Percentiles rank a stretch among this genome's conserved stretches.
Evolutionary conservation across 306 rosid species (phyloP).

Genomic region (Echinosophora koreensis): DNA sequence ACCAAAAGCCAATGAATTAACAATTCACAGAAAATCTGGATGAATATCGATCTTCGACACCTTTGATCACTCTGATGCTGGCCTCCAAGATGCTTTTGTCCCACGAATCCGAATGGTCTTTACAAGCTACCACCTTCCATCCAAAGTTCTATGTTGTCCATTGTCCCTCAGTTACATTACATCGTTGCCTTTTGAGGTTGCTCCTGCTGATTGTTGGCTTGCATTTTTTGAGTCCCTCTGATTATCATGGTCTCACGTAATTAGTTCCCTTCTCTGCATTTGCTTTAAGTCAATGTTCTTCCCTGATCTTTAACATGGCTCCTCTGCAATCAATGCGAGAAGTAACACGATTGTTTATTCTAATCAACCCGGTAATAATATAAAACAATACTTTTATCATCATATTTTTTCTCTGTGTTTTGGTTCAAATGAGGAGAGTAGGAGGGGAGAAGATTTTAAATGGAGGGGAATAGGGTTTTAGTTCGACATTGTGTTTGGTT

Average conservation of each 20-base stretch:
- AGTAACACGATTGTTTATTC: neutral
- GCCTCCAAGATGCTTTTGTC: slow-evolving; percentile 42
- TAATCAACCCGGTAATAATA: slow-evolving; percentile 4
- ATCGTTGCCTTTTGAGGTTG: slow-evolving; percentile 72
- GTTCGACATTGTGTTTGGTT: no score
- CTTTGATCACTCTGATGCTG: slow-evolving; percentile 64
- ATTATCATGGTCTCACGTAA: slow-evolving; percentile 10
- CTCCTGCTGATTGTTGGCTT: slow-evolving; percentile 38
- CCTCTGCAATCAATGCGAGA: slow-evolving; percentile 50
- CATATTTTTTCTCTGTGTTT: no score
- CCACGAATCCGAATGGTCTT: slow-evolving; percentile 14
- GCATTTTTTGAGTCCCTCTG: slow-evolving; percentile 34
- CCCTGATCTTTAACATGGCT: slow-evolving; percentile 31
- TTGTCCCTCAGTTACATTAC: slow-evolving; percentile 59
- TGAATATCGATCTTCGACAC: slow-evolving; percentile 84
- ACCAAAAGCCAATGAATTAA: neutral
- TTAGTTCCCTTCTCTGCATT: slow-evolving; percentile 42
- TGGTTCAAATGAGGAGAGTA: no score
- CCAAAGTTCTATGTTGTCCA: slow-evolving; percentile 12
- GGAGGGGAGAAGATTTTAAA: no score
- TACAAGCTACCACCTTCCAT: neutral
- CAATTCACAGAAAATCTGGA: slow-evolving; percentile 73
- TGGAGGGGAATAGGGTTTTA: no score
- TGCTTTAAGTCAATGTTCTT: slow-evolving; percentile 22
- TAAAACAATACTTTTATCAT: neutral